A percentile compares a stretch with the other conserved stretches of the same genome.
Conservation (phyloP, 306 rosid genomes). For the Delonix regia region DNA sequence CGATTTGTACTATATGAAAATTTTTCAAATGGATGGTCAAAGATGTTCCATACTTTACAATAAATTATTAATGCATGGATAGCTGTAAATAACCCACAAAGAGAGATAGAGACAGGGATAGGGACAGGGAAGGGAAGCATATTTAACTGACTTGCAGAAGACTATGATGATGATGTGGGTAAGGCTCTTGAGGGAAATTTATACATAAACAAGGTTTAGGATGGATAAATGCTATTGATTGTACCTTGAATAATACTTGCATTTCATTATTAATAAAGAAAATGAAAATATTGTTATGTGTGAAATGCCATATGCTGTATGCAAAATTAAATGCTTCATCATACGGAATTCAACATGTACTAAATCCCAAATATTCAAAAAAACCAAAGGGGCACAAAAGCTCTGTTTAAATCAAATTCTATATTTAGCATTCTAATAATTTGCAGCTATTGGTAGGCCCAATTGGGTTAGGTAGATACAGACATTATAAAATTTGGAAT, state of each 20-base stretch:
- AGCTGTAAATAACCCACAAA: not conserved
- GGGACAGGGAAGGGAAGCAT: not conserved
- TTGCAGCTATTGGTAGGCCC: not conserved
- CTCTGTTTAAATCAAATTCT: not conserved
- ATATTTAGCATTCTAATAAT: not conserved
- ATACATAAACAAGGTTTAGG: not conserved
- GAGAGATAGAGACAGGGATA: not conserved
- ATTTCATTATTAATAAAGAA: not conserved
- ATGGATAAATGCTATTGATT: not conserved
- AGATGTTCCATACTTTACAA: not conserved
- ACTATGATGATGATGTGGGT: too few relatives aligned
- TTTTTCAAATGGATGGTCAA: conserved; percentile 6
- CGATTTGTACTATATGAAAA: not conserved
- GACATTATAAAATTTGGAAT: not conserved
- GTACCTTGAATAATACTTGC: not conserved
- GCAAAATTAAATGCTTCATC: not conserved
- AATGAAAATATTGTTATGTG: not conserved
- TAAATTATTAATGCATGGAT: not conserved
- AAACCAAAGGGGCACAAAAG: not conserved
- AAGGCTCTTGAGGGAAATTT: not conserved
- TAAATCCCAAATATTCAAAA: not conserved
- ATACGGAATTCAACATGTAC: not conserved
- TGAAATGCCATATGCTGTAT: not conserved
- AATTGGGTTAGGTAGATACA: not conserved
- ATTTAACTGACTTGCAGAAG: not conserved